Base-by-base conservation (phyloP, 2,329 filamentous ascomycete species). In the Fusarium musae region DNA sequence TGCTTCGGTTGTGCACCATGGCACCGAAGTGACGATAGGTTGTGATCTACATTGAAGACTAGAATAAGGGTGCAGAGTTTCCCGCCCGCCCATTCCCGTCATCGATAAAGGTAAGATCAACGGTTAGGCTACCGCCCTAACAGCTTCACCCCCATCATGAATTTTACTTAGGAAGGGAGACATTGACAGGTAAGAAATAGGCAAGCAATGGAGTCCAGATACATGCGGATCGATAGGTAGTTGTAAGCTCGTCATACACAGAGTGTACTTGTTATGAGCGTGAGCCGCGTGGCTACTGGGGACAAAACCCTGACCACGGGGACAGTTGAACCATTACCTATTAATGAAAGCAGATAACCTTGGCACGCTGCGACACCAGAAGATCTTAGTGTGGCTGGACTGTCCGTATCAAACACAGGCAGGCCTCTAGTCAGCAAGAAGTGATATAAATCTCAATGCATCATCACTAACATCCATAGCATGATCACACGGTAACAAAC, bases 101-200 rank as follows among this genome's bases (percentile, higher is more conserved):
- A 26, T 34, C n/a, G 47, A 65, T 43, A 54, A 59, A 65, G 39
- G 26, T 50, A 58, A 46, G 67, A 71, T 59, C 46, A 71, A 37
- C 52, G 34, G 23, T 28, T 49, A 30, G 34, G 13, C 53, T 37
- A 43, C 50, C 34, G 19, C 23, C 26, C 16, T 53, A 37, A 52
- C 23, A 44, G 36, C 30, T 28, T 63, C 54, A 49, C 52, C 52
- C 37, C 43, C 23, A 49, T 43, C 52, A 19, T 40, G 34, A 32
- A 42, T 17, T 68, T 30, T 13, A 30, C 43, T 42, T 53, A 37
- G 30, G 28, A 34, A 50, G 44, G 32, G 9, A 28, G 26, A 28
- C 42, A 71, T 34, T 47, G 50, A 50, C 34, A 44, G 44, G 44
- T 46, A 30, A 54, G 43, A 71, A 67, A 73, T 73, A 71, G 66